Evolutionary conservation across 148 eudicot species (phyloP).

Genomic region (Chenopodium quinoa): DNA sequence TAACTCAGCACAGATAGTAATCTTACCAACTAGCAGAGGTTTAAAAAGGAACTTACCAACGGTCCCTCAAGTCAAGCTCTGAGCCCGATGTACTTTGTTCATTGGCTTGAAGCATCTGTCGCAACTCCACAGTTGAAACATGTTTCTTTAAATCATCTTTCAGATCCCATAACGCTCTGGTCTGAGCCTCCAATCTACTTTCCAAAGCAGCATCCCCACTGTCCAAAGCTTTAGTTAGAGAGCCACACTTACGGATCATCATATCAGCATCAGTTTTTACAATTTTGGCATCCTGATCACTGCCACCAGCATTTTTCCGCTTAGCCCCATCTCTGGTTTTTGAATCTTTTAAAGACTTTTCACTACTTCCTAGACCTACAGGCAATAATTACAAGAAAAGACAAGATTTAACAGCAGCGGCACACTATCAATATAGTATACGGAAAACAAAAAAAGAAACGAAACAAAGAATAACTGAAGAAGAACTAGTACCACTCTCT

Average conservation of each 20-base stretch:
- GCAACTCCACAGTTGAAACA: slow-evolving; percentile 64
- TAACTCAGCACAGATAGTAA: neutral
- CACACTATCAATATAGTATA: neutral
- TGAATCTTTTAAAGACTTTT: slow-evolving; percentile 30
- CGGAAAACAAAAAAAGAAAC: neutral
- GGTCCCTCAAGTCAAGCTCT: slow-evolving; percentile 83
- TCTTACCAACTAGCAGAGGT: neutral
- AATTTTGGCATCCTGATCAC: slow-evolving; percentile 49
- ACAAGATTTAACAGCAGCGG: neutral
- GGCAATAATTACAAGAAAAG: neutral
- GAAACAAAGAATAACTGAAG: neutral
- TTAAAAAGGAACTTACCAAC: slow-evolving; percentile 54
- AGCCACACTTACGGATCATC: slow-evolving; percentile 31
- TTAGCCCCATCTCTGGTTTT: slow-evolving; percentile 49
- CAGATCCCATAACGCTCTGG: slow-evolving; percentile 72
- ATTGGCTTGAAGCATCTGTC: slow-evolving; percentile 88
- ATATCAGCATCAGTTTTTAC: slow-evolving; percentile 47
- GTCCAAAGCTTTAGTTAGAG: slow-evolving; percentile 27
- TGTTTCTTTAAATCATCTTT: slow-evolving; percentile 84
- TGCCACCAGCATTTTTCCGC: slow-evolving; percentile 49
- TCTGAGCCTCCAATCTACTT: slow-evolving; percentile 70
- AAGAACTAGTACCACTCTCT: slow-evolving; percentile 33
- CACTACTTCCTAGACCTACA: slow-evolving; percentile 41
- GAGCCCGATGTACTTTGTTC: slow-evolving; percentile 75
- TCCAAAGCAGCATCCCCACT: slow-evolving; percentile 41